Percentiles rank a stretch among this genome's conserved stretches.
phyloP scores from a whole-genome alignment of 345 rosid genomes.

The Gossypium herbaceum region DNA sequence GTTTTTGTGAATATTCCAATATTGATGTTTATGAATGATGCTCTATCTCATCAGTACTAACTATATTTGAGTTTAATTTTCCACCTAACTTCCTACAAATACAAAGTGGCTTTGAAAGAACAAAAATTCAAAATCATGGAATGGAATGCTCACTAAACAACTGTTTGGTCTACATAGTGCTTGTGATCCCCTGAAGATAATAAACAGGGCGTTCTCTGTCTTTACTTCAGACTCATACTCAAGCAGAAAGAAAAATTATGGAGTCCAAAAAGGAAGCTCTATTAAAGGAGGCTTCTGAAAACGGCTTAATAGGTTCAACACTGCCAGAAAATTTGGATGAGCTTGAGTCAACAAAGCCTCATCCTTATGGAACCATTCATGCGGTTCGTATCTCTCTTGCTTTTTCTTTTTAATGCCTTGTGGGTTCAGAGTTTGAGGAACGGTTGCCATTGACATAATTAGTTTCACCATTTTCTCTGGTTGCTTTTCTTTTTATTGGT shows the following conservation, averaged over 20 bases:
- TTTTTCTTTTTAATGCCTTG: neutral
- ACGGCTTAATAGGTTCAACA: constrained; percentile 28
- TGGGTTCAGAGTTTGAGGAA: neutral
- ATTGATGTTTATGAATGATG: neutral
- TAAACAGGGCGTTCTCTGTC: neutral
- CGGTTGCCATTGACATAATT: neutral
- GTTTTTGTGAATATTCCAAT: neutral
- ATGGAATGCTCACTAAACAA: neutral
- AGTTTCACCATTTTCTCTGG: neutral
- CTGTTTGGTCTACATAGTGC: neutral
- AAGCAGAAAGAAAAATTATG: constrained; percentile 63
- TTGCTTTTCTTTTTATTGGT: neutral
- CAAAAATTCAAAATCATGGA: neutral
- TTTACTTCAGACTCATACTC: constrained; percentile 52
- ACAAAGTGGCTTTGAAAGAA: neutral
- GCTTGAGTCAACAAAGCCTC: constrained; percentile 51
- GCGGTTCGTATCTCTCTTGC: constrained; percentile 40
- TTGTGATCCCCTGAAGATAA: constrained; percentile 6
- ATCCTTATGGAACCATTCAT: constrained; percentile 52
- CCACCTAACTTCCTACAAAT: neutral
- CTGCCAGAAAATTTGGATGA: constrained; percentile 42
- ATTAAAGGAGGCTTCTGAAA: constrained; percentile 43
- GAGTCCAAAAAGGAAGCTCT: constrained; percentile 55
- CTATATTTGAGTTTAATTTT: neutral
- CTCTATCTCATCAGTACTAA: neutral